Base-by-base conservation (phyloP, 2,329 filamentous ascomycete species). In the Aspergillus thermomutatus region DNA sequence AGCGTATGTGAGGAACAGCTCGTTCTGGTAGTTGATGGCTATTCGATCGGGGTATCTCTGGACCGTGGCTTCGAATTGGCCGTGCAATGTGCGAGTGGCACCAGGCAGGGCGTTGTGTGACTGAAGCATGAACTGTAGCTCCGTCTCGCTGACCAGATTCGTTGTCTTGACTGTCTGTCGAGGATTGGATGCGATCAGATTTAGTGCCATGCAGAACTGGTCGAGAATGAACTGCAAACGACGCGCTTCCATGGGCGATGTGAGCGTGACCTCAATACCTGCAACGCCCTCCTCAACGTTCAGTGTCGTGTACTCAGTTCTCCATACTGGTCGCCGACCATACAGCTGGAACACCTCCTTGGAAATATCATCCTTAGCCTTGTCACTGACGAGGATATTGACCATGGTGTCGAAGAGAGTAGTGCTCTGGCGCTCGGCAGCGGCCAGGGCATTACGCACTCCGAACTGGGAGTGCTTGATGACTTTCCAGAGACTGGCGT, bases 361-460 rank as follows among this genome's bases (percentile, higher is more conserved):
- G 50, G 50, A 28, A 26, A 52, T 27, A 10, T 52, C 50, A 28
- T 52, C 27, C 19, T 21, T 45, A 17, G 2, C 19, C 8, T 49
- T 48, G 2, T 21, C 48, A 2, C 27, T 50, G n/a, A 50, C 48
- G 2, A 55, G 48, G 14, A 55, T 50, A 41, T 55, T 55, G 17
- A 55, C 53, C 53, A 49, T 55, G 19, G 53, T 55, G 23, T 55
- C 53, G 11, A 55, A 55, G 19, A 55, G 47, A 10, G 37, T 41
- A 9, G 49, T 25, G 3, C 19, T 25, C 47, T 55, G 53, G 23
- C 47, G 48, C 6, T 37, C 48, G 23, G 40, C 53, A 23, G 50
- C 50, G 8, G 50, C 41, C 21, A 26, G 49, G 4, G 40, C 49
- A 45, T 31, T 50, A 11, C 53, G 53, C 11, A 55, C 26, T 3